Percentiles rank a stretch among this genome's conserved stretches.
phyloP scores from a whole-genome alignment of 345 rosid genomes.

The Toxicodendron radicans region DNA sequence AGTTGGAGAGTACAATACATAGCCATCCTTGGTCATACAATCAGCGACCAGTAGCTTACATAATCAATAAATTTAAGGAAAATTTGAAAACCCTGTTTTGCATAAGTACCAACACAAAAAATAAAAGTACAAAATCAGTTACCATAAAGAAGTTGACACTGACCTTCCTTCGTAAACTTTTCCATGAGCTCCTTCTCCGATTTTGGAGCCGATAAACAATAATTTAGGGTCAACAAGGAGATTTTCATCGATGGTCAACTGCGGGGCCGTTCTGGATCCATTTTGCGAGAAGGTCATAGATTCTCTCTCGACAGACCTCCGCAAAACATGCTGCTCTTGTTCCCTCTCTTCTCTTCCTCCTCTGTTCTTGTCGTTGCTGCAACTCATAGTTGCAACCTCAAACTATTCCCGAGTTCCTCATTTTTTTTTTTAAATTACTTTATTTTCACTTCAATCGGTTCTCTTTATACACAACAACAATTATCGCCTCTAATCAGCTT shows the following conservation, averaged over 20 bases:
- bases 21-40: background rate
- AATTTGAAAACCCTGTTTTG: background rate
- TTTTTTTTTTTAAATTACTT: conserved; percentile 24
- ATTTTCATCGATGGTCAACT: conserved; percentile 52
- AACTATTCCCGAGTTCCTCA: conserved; percentile 45
- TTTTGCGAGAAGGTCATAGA: conserved; percentile 28
- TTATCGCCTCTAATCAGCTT: conserved; percentile 10
- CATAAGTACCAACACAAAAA: background rate
- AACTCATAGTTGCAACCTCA: conserved; percentile 61
- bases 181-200: conserved; percentile 97
- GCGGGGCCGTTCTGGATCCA: conserved; percentile 37
- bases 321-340: conserved; percentile 20
- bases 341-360: conserved; percentile 30
- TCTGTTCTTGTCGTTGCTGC: conserved; percentile 33
- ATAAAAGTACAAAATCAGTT: background rate
- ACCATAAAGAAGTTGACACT: conserved; percentile 25
- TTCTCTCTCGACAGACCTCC: conserved; percentile 29
- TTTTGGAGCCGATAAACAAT: conserved; percentile 75
- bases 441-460: background rate
- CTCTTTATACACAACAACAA: background rate
- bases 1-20: too few relatives aligned
- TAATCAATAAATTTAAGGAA: background rate
- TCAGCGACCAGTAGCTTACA: conserved; percentile 10
- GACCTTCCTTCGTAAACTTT: conserved; percentile 95
- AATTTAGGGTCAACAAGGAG: conserved; percentile 78